Percentiles rank a stretch among this genome's conserved stretches.
Evolutionary conservation across 2,329 filamentous ascomycete species (phyloP).

Genomic region (Xylariales sp.): DNA sequence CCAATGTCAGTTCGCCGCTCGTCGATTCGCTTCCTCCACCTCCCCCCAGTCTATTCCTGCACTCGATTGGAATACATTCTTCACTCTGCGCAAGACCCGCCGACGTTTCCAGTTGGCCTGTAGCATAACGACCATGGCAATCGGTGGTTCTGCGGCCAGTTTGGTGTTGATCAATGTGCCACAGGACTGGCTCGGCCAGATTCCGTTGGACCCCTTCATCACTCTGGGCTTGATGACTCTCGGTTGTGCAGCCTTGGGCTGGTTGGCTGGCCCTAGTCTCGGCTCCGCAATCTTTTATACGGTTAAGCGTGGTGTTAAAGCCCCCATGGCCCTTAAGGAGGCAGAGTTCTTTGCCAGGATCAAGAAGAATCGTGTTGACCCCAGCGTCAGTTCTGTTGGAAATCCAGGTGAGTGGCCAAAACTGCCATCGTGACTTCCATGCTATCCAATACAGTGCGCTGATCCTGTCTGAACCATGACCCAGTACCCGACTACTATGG

Average conservation of each 20-base stretch:
- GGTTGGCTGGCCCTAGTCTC: slow-evolving; percentile 80
- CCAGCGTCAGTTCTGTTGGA: slow-evolving; percentile 78
- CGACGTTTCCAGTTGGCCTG: slow-evolving; percentile 79
- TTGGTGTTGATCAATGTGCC: slow-evolving; percentile 66
- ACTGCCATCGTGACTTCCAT: too few relatives aligned
- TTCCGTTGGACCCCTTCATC: slow-evolving; percentile 85
- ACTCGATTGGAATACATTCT: slow-evolving; percentile 89
- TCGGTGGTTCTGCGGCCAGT: slow-evolving; percentile 58
- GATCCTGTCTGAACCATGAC: background rate
- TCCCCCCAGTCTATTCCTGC: slow-evolving; percentile 22
- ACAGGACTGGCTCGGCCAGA: slow-evolving; percentile 65
- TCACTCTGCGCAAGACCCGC: slow-evolving; percentile 80
- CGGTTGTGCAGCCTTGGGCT: slow-evolving; percentile 74
- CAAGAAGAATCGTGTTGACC: slow-evolving; percentile 89
- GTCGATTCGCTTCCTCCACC: slow-evolving; percentile 21
- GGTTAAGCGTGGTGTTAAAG: slow-evolving; percentile 65
- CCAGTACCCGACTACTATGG: slow-evolving; percentile 93
- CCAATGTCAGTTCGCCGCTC: slow-evolving; percentile 17
- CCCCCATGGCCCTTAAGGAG: slow-evolving; percentile 80
- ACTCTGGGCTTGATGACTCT: slow-evolving; percentile 77
- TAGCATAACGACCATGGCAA: slow-evolving; percentile 61
- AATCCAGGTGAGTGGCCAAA: slow-evolving; percentile 75
- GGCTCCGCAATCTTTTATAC: slow-evolving; percentile 77
- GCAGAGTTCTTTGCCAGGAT: slow-evolving; percentile 89
- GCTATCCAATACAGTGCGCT: background rate